These are phyloP conservation scores for Phytophthora podocarpi DNA, from an alignment of 352 stramenopile species.

Conservation along the genomic window DNA sequence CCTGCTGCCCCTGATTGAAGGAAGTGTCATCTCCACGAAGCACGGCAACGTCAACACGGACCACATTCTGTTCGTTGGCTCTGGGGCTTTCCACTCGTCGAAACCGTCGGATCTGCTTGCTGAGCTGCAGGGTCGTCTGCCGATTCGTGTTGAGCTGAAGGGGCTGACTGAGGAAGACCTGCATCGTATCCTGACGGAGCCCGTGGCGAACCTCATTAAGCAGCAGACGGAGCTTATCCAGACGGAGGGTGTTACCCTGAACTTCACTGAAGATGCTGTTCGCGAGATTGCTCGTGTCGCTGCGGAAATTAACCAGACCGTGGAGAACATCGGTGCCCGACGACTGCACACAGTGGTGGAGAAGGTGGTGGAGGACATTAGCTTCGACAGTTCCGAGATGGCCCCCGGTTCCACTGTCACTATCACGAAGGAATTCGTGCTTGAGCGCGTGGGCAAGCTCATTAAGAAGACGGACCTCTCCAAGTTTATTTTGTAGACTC, in stretches of 20 bases:
- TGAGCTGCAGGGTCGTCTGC: slow-evolving; percentile 97
- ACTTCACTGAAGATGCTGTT: slow-evolving; percentile 97
- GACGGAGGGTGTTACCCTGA: slow-evolving; percentile 95
- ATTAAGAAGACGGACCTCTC: slow-evolving; percentile 96
- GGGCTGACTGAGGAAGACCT: slow-evolving; percentile 98
- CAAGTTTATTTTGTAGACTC: slow-evolving; percentile 98
- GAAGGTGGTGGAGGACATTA: slow-evolving; percentile 99
- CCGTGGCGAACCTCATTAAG: slow-evolving; percentile 98
- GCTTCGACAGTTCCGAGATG: slow-evolving; percentile 97
- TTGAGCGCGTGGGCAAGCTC: slow-evolving; percentile 93
- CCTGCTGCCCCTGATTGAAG: slow-evolving; percentile 98
- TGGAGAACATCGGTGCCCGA: slow-evolving; percentile 99
- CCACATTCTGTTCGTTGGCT: slow-evolving; percentile 99
- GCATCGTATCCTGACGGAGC: slow-evolving; percentile 99
- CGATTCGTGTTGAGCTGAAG: slow-evolving; percentile 99
- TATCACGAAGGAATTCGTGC: slow-evolving; percentile 95
- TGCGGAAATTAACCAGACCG: slow-evolving; percentile 94
- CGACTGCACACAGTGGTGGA: slow-evolving; percentile 98
- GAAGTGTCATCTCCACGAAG: slow-evolving; percentile 97
- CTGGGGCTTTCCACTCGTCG: slow-evolving; percentile 97
- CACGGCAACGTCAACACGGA: slow-evolving; percentile 99
- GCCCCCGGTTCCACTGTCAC: slow-evolving; percentile 76
- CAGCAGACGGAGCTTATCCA: slow-evolving; percentile 98
- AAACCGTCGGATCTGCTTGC: slow-evolving; percentile 98
- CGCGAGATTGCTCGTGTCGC: slow-evolving; percentile 97